These are phyloP conservation scores for Mycena floridula DNA, from an alignment of 768 basidiomycete genomes.

Conservation along the genomic window DNA sequence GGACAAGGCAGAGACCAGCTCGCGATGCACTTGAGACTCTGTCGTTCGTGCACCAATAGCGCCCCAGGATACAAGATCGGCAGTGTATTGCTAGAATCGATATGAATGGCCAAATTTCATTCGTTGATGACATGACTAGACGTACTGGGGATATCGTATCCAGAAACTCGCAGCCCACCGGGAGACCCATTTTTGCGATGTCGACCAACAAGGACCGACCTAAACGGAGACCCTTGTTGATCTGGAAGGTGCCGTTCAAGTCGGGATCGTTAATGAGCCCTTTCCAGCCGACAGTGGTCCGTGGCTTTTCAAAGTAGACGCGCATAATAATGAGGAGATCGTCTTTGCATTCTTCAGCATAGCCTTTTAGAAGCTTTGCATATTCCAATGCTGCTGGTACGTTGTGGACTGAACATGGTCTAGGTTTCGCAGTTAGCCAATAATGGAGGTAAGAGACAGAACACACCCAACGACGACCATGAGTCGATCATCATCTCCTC, in stretches of 20 bases:
- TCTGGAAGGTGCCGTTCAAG: conserved; percentile 88
- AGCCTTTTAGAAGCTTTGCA: conserved; percentile 69
- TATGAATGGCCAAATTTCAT: no score
- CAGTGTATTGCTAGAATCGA: conserved; percentile 94
- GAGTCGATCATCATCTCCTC: conserved; percentile 87
- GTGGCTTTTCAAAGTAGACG: conserved; percentile 95
- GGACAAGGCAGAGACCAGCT: conserved; percentile 79
- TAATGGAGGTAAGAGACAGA: background rate
- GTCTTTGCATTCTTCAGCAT: conserved; percentile 73
- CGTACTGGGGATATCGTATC: conserved; percentile 67
- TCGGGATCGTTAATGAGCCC: conserved; percentile 97
- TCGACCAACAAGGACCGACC: conserved; percentile 86
- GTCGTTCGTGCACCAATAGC: conserved; percentile 94
- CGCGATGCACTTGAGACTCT: conserved; percentile 90
- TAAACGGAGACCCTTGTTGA: conserved; percentile 90
- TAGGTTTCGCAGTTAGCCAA: conserved; percentile 15
- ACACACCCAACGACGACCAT: conserved; percentile 82
- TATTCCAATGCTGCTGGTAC: conserved; percentile 83
- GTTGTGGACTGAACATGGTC: conserved; percentile 95
- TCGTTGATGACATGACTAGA: no score
- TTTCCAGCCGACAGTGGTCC: conserved; percentile 98
- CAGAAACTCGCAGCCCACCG: conserved; percentile 95
- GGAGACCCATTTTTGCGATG: conserved; percentile 84
- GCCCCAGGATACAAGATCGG: conserved; percentile 90
- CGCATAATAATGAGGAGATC: conserved; percentile 96